Base-by-base conservation (phyloP, 2,329 filamentous ascomycete species). In the Aureobasidium mangrovei region DNA sequence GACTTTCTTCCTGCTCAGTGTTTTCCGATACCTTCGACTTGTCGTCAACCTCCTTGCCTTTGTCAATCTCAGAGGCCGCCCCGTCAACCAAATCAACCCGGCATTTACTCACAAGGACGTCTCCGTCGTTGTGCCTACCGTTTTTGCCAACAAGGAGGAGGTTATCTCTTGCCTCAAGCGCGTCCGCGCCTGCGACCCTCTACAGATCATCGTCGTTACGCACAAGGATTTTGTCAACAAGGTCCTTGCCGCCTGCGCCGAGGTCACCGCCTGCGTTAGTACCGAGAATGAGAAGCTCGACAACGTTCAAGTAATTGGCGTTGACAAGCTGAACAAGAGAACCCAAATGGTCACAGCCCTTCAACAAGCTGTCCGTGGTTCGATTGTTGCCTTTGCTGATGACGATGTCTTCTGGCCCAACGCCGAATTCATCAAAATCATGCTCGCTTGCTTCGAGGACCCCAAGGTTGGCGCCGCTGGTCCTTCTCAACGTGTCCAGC, bases 401-500 rank as follows among this genome's bases (percentile, higher is more conserved):
- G 67, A 69, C 51, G 67, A 69, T 53, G 67, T 69, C 33, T 63
- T 67, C 53, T 69, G 66, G 64, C 63, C 63, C 1, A 42, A 46
- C 5, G 18, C 42, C 4, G 41, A 55, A 10, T 68, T 66, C 56
- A 62, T 66, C 12, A 49, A 61, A n/a, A 60, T 63, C 45, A 60
- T 69, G 41, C 57, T 69, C 18, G 65, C 66, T 8, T 61, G 65
- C 45, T 74, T 76, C 59, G 70, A 73, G 44, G 67, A 82, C 32
- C 53, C 60, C 1, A 54, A 58, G 0, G 74, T 83, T 1, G 81
- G 79, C 1, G 68, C 77, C 6, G 80, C 81, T 0, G 80, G 75
- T 0, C 81, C 79, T 5, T 76, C 74, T 61, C 83, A 84, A 65
- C 71, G 71, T 0, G 78, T 80, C 5, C 66, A 69, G 4, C 73